Evolutionary conservation across 2,329 filamentous ascomycete genomes (phyloP).

Genomic region (Neopestalotiopsis rosae): DNA sequence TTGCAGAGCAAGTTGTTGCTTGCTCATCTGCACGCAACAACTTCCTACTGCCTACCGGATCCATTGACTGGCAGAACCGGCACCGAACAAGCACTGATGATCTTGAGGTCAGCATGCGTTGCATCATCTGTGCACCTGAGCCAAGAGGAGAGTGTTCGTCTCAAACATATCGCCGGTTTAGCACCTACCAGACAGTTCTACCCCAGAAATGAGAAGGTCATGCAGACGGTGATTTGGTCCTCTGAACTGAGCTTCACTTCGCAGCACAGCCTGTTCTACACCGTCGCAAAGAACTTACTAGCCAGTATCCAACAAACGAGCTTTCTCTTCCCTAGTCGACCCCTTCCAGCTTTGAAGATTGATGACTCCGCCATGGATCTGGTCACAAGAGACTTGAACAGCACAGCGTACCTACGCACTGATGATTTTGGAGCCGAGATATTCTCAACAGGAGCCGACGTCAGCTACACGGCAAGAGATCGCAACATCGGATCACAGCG

Average conservation of each 20-base stretch:
- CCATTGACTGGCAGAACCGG: slow-evolving; percentile 54
- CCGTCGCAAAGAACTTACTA: slow-evolving; percentile 41
- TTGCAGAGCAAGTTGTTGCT: slow-evolving; percentile 58
- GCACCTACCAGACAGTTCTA: slow-evolving; percentile 52
- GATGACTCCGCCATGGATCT: slow-evolving; percentile 17
- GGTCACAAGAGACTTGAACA: slow-evolving; percentile 23
- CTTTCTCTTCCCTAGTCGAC: slow-evolving; percentile 35
- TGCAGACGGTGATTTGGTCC: slow-evolving; percentile 55
- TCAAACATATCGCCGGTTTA: slow-evolving; percentile 44
- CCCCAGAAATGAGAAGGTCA: slow-evolving; percentile 41
- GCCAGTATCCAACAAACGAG: slow-evolving; percentile 33
- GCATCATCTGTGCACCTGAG: slow-evolving; percentile 50
- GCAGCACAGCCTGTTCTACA: slow-evolving; percentile 50
- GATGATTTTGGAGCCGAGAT: slow-evolving; percentile 10
- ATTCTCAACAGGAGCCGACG: not conserved
- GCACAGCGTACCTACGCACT: slow-evolving; percentile 25
- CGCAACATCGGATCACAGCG: not conserved
- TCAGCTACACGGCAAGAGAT: not conserved
- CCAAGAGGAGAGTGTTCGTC: slow-evolving; percentile 37
- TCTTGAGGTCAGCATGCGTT: slow-evolving; percentile 53
- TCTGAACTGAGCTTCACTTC: slow-evolving; percentile 36
- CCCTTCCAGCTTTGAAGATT: not conserved
- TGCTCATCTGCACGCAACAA: slow-evolving; percentile 58
- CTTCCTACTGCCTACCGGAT: slow-evolving; percentile 57
- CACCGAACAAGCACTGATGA: slow-evolving; percentile 56